Evolutionary conservation across 2,329 filamentous ascomycete genomes (phyloP).

Genomic region (Botryotinia calthae): DNA sequence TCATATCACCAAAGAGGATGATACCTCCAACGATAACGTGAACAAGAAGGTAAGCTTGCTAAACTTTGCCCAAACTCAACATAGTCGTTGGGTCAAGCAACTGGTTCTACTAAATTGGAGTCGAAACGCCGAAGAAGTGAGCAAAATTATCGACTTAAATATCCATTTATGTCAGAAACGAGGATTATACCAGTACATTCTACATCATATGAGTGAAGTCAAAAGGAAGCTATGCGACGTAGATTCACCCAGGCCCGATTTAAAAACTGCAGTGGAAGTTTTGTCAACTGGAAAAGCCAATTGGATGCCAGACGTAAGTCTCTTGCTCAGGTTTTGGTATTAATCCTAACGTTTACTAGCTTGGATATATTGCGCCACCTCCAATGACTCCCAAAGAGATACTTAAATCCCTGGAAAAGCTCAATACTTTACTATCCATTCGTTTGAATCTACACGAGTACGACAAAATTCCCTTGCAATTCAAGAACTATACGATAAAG

Average conservation of each 20-base stretch:
- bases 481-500: slow-evolving; percentile 73
- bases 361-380: slow-evolving; percentile 74
- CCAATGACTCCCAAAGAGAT: slow-evolving; percentile 69
- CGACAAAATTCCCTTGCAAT: slow-evolving; percentile 69
- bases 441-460: slow-evolving; percentile 83
- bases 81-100: slow-evolving; percentile 89
- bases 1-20: slow-evolving; percentile 46
- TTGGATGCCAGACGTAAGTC: slow-evolving; percentile 74
- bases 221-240: slow-evolving; percentile 71
- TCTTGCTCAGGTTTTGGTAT: neutral
- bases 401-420: slow-evolving; percentile 70
- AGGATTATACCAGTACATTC: slow-evolving; percentile 56
- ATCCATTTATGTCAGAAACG: slow-evolving; percentile 67
- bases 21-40: slow-evolving; percentile 63
- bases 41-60: slow-evolving; percentile 74
- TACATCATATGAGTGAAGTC: slow-evolving; percentile 65
- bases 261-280: slow-evolving; percentile 84
- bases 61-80: slow-evolving; percentile 74
- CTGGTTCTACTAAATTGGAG: slow-evolving; percentile 91
- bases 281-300: slow-evolving; percentile 73
- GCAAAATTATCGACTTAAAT: slow-evolving; percentile 84
- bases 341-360: slow-evolving; percentile 44
- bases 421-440: slow-evolving; percentile 80
- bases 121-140: slow-evolving; percentile 72
- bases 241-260: slow-evolving; percentile 82